Base-by-base conservation (phyloP, 2,329 filamentous ascomycete species). In the Colletotrichum cuscutae region DNA sequence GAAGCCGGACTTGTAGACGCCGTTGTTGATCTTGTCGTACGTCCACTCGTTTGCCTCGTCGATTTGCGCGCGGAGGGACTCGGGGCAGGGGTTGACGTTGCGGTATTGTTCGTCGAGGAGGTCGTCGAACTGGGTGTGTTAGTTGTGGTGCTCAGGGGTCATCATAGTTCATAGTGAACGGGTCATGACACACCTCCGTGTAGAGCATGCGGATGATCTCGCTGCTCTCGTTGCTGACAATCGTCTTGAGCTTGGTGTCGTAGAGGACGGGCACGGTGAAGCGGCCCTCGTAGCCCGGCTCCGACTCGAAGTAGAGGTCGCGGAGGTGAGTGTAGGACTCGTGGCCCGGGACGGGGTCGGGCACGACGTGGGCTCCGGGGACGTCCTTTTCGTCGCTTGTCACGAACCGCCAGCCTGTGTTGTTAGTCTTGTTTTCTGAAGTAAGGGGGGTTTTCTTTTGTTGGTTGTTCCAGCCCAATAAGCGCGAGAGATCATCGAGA, bases 161-260 rank as follows among this genome's bases (percentile, higher is more conserved):
- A 12, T 12, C 11, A 5, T 12, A 1, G 12, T 11, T 12, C 35
- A 37, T 11, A 5, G 35, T 12, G 12, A 12, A 26, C 26, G 35
- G 35, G 13, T 37, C 12, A 37, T 37, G 35, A 22, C 64, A 11
- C 11, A 75, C 74, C 78, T 91, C 94, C 54, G 88, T 88, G 80
- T 94, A 94, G 74, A 98, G 86, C 94, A 98, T 97, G 80, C 95
- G 92, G 81, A 98, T 91, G 80, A 98, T 98, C 85, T 98, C 95
- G 76, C 92, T 92, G 82, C 93, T 95, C 88, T 98, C 95, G 77
- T 98, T 98, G 89, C 89, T 97, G 74, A 98, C 95, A 79, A 98
- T 97, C 42, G 86, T 89, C 78, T 91, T 89, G 65, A 86, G 84
- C 84, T 93, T 91, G 84, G 90, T 94, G 83, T 97, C 94, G 84